These are phyloP conservation scores for Passalora sequoiae DNA, from an alignment of 2,329 filamentous ascomycete species.

Conservation along the genomic window DNA sequence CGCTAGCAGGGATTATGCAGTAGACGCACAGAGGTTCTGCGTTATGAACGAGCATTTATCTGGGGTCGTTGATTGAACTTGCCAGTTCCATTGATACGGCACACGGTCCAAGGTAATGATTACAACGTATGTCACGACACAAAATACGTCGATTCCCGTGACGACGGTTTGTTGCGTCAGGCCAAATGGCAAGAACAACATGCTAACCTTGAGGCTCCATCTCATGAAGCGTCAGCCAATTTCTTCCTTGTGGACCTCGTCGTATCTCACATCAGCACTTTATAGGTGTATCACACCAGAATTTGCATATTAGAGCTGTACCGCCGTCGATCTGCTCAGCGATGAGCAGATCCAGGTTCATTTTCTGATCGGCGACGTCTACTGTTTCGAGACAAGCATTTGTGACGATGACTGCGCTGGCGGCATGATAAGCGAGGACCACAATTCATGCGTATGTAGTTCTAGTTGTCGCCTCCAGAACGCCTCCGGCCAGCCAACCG, in stretches of 20 bases:
- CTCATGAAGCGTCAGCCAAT: conserved; percentile 35
- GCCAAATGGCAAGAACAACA: conserved; percentile 32
- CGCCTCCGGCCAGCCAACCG: conserved; percentile 37
- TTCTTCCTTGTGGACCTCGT: no score
- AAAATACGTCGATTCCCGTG: conserved; percentile 28
- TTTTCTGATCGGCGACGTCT: conserved; percentile 27
- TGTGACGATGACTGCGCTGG: conserved; percentile 36
- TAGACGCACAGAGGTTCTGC: conserved; percentile 20
- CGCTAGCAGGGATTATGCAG: conserved; percentile 5
- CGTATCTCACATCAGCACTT: conserved; percentile 15
- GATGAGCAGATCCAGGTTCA: conserved; percentile 25
- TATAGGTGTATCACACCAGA: conserved; percentile 36
- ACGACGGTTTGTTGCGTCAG: conserved; percentile 31
- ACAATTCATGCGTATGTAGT: no score
- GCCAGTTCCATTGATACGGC: conserved; percentile 30
- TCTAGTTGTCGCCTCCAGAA: conserved; percentile 39
- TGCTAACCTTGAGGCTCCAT: conserved; percentile 25
- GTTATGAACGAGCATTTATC: conserved; percentile 28
- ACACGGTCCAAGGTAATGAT: conserved; percentile 31
- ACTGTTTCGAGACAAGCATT: conserved; percentile 30
- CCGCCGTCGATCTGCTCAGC: conserved; percentile 26
- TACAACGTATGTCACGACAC: conserved; percentile 30
- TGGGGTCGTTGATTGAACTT: conserved; percentile 27
- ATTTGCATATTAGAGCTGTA: conserved; percentile 38
- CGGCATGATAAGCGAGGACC: conserved; percentile 34